Evolutionary conservation across 257 asterid species (phyloP).

Genomic region (Nicotiana knightiana): DNA sequence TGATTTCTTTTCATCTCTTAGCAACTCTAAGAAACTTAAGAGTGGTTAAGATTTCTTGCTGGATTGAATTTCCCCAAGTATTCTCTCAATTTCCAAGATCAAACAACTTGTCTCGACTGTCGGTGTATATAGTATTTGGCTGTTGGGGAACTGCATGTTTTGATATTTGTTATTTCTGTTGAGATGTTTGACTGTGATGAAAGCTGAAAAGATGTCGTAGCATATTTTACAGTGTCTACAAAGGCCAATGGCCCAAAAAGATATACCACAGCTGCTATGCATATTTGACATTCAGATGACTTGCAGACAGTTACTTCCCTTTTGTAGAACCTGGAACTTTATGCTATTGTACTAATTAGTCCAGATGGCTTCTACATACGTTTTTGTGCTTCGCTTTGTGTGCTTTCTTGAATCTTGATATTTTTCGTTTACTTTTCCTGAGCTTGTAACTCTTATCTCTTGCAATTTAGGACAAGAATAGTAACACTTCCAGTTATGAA

Average conservation of each 20-base stretch:
- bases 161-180: conserved; percentile 5
- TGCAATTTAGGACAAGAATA: conserved; percentile 51
- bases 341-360: conserved; percentile 1
- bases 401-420: conserved; percentile 5
- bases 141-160: neutral
- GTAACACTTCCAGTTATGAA: conserved; percentile 46
- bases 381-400: neutral
- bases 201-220: neutral
- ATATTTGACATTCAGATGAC: neutral
- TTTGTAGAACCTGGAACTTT: neutral
- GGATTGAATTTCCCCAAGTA: neutral
- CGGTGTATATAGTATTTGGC: neutral
- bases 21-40: neutral
- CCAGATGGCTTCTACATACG: neutral
- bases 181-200: neutral
- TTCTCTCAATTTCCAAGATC: neutral
- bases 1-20: neutral
- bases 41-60: neutral
- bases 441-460: conserved; percentile 2
- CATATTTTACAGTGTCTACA: neutral
- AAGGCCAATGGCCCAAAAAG: neutral
- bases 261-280: neutral
- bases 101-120: neutral
- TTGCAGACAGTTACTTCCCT: neutral
- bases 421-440: conserved; percentile 10